Evolutionary conservation across 805 yeast genomes (phyloP), one percentile per base, ranked within the genome.

Genomic region (Yamadazyma sp.): DNA sequence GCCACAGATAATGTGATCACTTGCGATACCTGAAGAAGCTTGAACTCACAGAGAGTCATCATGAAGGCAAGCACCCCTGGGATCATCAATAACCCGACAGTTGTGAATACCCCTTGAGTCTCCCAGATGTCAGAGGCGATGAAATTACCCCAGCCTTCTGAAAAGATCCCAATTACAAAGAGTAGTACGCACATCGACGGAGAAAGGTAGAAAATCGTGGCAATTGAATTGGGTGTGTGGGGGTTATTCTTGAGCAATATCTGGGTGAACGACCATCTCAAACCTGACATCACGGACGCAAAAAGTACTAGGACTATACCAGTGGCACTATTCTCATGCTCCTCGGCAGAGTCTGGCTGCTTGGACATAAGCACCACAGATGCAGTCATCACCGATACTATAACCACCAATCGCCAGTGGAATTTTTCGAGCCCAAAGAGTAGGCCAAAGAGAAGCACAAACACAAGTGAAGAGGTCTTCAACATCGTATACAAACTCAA

Each of bases 241-340:
- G 38, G 37, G 25, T 48, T 48, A 18, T 67, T 70, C 47, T 75
- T 82, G 34, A 93, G 64, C 23, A 91, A 70, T 15, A 93, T 59
- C 55, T 93, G 98, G 1, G 98, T 89, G 44, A 90, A 76, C 1
- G 95, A 91, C 99, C 99, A 93, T 46, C 99, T 75, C 35, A 93
- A 65, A 0, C 99, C 99, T 11, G 93, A 82, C 64, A 88, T 74
- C 55, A 84, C 73, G 2, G 95, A 78, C 3, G 96, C 90, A 2
- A 75, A 63, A 19, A 93, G 62, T 1, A 91, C 97, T 18, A 89
- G 63, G 2, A 78, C 37, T 15, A 88, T 78, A 2, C 99, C 98
- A 2, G 82, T 9, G 24, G 45, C 53, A 39, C 40, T 60, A 41
- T 42, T 39, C 33, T 46, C 48, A 8, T 49, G 42, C 19, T 37